A percentile compares a stretch with the other conserved stretches of the same genome.
These are phyloP conservation scores for Camellia oleifera DNA, from an alignment of 179 eudicot species.

Conservation along the genomic window DNA sequence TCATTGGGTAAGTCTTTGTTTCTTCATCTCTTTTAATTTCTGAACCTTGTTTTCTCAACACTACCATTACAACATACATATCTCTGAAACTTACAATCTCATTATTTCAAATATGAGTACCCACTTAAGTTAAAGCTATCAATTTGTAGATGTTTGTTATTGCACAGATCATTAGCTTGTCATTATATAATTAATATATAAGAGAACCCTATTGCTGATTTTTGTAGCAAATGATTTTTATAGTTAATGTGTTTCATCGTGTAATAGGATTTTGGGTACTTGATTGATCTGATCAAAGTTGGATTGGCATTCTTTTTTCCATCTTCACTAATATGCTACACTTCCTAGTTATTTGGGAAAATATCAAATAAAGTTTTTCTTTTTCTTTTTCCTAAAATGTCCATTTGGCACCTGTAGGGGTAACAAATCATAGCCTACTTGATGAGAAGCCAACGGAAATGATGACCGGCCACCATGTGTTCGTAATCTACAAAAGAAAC, in stretches of 20 bases:
- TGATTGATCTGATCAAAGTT: neutral
- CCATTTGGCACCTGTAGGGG: no score
- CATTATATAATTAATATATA: no score
- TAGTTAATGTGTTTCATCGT: neutral
- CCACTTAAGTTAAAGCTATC: neutral
- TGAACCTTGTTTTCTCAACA: neutral
- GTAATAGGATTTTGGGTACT: neutral
- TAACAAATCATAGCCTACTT: no score
- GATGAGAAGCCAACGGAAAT: no score
- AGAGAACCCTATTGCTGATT: neutral
- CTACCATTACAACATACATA: neutral
- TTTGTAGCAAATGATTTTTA: neutral
- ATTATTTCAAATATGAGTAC: neutral
- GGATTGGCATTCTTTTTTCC: no score
- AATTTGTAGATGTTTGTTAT: neutral
- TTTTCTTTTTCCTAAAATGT: no score
- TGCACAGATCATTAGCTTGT: neutral
- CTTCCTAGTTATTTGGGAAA: no score
- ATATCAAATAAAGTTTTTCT: no score
- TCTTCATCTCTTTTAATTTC: neutral
- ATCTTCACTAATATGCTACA: no score
- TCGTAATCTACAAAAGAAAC: no score
- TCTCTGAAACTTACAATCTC: neutral
- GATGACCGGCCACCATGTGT: no score
- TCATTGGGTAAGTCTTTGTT: slow-evolving; percentile 18